Conservation (phyloP, 2,329 filamentous ascomycete species). For the Pseudogymnoascus sp. region DNA sequence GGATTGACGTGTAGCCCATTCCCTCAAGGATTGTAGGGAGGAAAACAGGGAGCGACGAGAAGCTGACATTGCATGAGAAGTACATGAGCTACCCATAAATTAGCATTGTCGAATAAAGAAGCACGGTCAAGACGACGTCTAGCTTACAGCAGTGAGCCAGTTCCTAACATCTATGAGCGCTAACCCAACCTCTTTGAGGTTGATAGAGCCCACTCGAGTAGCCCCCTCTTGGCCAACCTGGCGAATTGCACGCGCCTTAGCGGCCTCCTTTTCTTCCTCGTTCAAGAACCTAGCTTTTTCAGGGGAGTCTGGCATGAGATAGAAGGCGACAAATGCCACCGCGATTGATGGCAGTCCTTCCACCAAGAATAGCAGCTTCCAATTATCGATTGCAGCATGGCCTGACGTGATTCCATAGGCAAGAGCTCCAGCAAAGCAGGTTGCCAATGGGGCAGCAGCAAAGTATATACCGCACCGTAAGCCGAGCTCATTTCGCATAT, state of each 20-base stretch:
- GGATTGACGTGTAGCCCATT: conserved; percentile 59
- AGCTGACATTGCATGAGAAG: conserved; percentile 55
- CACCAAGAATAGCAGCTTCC: conserved; percentile 57
- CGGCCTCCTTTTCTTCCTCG: conserved; percentile 38
- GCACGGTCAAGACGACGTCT: conserved; percentile 5
- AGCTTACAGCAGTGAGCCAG: conserved; percentile 37
- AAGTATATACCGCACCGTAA: conserved; percentile 64
- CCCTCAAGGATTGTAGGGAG: conserved; percentile 52
- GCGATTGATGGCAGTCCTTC: conserved; percentile 54
- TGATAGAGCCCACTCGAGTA: conserved; percentile 38
- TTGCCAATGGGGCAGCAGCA: conserved; percentile 54
- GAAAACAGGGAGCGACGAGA: conserved; percentile 56
- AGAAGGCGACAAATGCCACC: conserved; percentile 45
- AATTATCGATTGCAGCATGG: conserved; percentile 45
- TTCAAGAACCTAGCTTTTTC: conserved; percentile 41
- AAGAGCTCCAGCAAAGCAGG: conserved; percentile 59
- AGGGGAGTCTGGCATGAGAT: conserved; percentile 44
- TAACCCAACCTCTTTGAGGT: conserved; percentile 37
- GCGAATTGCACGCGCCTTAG: conserved; percentile 42
- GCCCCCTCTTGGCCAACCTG: conserved; percentile 43
- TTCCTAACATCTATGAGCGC: conserved; percentile 40
- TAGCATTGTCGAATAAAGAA: conserved; percentile 2
- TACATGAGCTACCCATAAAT: conserved; percentile 38
- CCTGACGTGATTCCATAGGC: conserved; percentile 61
- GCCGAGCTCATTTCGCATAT: conserved; percentile 51